Conservation (phyloP, 768 basidiomycete species). For the Termitomyces heimii region DNA sequence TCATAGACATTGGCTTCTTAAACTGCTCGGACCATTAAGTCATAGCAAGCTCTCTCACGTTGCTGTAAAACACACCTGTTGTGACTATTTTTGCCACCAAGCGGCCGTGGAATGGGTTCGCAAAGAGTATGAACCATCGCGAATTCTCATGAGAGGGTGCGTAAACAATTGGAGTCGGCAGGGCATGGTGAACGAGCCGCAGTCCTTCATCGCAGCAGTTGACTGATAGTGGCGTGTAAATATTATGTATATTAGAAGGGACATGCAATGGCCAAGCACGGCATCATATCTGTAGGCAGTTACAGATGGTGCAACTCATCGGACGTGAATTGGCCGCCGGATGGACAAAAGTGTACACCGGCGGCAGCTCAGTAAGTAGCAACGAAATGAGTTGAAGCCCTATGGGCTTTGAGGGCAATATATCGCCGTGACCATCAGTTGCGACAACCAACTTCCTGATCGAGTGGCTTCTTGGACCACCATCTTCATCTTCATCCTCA, state of each 20-base stretch:
- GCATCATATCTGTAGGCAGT: background rate
- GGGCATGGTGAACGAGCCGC: background rate
- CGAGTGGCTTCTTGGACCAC: conserved; percentile 11
- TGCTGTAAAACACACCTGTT: background rate
- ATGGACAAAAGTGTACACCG: background rate
- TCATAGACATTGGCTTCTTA: background rate
- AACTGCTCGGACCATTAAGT: background rate
- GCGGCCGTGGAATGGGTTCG: too few species aligned
- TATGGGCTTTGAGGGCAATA: background rate
- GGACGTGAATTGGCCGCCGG: background rate
- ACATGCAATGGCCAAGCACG: background rate
- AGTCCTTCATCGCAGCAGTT: background rate
- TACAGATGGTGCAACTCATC: background rate
- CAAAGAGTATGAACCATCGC: background rate
- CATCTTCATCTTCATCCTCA: conserved; percentile 10
- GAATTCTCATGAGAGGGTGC: background rate
- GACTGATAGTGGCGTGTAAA: background rate
- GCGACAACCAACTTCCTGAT: conserved; percentile 11
- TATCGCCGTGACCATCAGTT: conserved; percentile 8
- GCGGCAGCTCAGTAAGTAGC: background rate
- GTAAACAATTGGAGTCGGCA: background rate
- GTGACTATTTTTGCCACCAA: background rate
- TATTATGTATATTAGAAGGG: background rate
- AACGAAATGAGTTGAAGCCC: background rate
- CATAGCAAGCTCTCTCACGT: background rate